Percentiles rank a stretch among this genome's conserved stretches.
Evolutionary conservation across 805 yeast species (phyloP).

Genomic region (Metschnikowia reukaufii): DNA sequence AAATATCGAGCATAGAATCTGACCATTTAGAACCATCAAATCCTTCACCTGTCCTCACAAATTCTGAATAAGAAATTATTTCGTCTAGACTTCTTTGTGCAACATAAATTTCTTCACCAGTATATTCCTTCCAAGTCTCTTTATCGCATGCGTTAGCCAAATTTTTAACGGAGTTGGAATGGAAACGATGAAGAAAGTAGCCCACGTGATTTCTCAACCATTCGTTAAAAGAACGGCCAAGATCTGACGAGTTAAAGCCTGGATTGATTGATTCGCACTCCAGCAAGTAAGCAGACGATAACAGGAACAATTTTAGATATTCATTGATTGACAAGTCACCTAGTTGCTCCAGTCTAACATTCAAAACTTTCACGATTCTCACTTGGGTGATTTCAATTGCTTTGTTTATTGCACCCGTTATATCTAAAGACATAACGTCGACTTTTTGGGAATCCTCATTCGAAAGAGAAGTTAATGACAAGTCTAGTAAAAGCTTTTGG

Average conservation of each 20-base stretch:
- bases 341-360: constrained; percentile 72
- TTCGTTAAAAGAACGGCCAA: constrained; percentile 54
- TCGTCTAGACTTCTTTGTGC: constrained; percentile 29
- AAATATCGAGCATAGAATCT: constrained; percentile 24
- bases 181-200: constrained; percentile 56
- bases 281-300: constrained; percentile 66
- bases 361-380: constrained; percentile 73
- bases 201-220: constrained; percentile 66
- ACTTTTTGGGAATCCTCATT: constrained; percentile 21
- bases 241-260: constrained; percentile 60
- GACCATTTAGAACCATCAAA: constrained; percentile 32
- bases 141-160: constrained; percentile 54
- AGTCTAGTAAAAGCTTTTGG: constrained; percentile 73
- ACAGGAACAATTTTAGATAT: constrained; percentile 65
- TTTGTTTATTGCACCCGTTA: constrained; percentile 60
- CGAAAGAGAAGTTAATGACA: constrained; percentile 47
- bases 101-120: constrained; percentile 41
- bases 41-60: constrained; percentile 23
- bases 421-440: constrained; percentile 62
- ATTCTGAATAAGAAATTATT: constrained; percentile 26
- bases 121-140: constrained; percentile 80
- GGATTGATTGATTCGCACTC: constrained; percentile 81
- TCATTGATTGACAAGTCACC: constrained; percentile 55
- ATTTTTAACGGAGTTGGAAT: constrained; percentile 47
- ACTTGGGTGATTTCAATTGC: constrained; percentile 72